Evolutionary conservation across 352 stramenopile genomes (phyloP).

Genomic region (Pythium monospermum): DNA sequence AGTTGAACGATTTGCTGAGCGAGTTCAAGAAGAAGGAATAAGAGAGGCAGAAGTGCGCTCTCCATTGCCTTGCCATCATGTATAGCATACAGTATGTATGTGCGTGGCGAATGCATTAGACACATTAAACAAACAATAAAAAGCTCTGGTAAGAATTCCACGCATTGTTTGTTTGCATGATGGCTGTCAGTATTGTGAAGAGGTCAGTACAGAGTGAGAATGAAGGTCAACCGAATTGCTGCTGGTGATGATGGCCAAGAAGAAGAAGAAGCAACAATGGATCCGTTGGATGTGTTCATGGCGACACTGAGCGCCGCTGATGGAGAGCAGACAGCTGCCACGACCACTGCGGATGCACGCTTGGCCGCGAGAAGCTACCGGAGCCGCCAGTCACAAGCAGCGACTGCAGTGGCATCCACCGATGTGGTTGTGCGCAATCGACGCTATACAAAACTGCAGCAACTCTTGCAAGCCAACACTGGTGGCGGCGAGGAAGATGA

Average conservation of each 20-base stretch:
- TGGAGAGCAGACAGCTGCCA: slow-evolving; percentile 2
- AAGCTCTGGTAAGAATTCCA: no score
- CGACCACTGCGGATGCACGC: slow-evolving; percentile 3
- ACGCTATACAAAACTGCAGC: slow-evolving; percentile 61
- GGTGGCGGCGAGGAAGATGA: slow-evolving; percentile 18
- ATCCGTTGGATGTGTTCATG: slow-evolving; percentile 83
- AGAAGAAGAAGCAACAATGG: slow-evolving; percentile 25
- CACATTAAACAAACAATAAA: no score
- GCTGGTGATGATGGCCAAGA: no score
- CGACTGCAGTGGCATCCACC: slow-evolving; percentile 6
- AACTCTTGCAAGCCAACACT: slow-evolving; percentile 36
- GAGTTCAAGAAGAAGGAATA: slow-evolving; percentile 78
- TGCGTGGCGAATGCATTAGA: no score
- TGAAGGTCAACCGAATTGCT: slow-evolving; percentile 1
- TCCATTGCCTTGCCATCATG: no score
- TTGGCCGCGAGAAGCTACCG: slow-evolving; percentile 3
- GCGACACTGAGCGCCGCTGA: slow-evolving; percentile 34
- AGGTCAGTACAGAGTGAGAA: slow-evolving; percentile 4
- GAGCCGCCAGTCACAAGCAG: background rate
- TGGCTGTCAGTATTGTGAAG: background rate
- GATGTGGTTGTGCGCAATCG: slow-evolving; percentile 58
- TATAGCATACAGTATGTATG: no score
- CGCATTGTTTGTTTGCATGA: no score
- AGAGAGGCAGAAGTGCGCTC: no score
- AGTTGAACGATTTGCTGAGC: slow-evolving; percentile 86